Evolutionary conservation across 331 rosid species (phyloP).

Genomic region (Pyracantha coccinea): DNA sequence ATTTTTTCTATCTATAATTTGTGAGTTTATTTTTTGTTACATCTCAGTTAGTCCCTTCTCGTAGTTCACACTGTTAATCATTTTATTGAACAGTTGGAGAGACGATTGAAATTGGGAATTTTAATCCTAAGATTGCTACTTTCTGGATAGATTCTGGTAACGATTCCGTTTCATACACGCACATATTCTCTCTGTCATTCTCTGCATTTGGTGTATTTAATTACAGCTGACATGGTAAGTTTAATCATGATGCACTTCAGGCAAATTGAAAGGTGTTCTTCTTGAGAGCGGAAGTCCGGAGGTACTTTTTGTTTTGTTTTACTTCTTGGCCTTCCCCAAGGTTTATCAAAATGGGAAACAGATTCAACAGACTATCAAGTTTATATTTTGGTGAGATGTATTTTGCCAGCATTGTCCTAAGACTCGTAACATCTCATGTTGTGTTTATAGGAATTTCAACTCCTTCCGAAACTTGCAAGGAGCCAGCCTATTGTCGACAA

Average conservation of each 20-base stretch:
- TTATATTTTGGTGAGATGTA: background rate
- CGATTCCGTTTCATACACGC: background rate
- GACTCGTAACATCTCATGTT: background rate
- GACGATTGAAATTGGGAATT: slow-evolving; percentile 84
- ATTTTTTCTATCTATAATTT: background rate
- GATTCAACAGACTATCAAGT: background rate
- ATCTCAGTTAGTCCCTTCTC: background rate
- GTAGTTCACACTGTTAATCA: slow-evolving; percentile 1
- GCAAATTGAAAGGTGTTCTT: slow-evolving; percentile 86
- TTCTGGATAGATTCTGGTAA: slow-evolving; percentile 95
- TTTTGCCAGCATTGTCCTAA: background rate
- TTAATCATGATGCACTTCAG: slow-evolving; percentile 31
- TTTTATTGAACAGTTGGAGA: slow-evolving; percentile 72
- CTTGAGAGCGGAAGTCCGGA: slow-evolving; percentile 90
- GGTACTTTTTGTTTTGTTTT: slow-evolving; percentile 33
- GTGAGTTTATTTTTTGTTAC: background rate
- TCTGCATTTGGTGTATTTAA: background rate
- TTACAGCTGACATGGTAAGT: slow-evolving; percentile 9
- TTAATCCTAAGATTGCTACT: slow-evolving; percentile 88
- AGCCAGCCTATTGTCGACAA: slow-evolving; percentile 66
- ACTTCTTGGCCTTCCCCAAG: background rate
- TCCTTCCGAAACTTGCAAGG: slow-evolving; percentile 80
- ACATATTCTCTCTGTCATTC: slow-evolving; percentile 3
- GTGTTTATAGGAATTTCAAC: slow-evolving; percentile 63
- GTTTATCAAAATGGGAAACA: background rate